These are phyloP conservation scores for Hypoxylon crocopeplum DNA, from an alignment of 495 filamentous ascomycete species.

Conservation along the genomic window DNA sequence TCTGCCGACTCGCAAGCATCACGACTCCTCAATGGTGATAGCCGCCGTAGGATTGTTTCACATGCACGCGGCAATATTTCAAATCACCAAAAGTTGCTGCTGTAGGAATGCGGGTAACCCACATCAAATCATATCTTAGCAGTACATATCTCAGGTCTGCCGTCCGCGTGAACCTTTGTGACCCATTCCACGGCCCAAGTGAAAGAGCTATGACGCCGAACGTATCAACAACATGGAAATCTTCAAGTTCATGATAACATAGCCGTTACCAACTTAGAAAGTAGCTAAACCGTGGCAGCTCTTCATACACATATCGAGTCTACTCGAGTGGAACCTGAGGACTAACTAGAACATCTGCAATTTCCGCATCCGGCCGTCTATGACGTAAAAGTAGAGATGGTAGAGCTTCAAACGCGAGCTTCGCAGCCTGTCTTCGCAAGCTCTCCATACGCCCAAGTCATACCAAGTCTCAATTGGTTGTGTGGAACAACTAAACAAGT, in stretches of 20 bases:
- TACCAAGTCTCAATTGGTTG: neutral
- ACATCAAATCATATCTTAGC: slow-evolving; percentile 4
- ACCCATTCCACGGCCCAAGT: neutral
- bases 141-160: slow-evolving; percentile 2
- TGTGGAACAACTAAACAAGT: slow-evolving; percentile 29
- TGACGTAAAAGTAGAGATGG: slow-evolving; percentile 25
- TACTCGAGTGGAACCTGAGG: slow-evolving; percentile 1
- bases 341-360: neutral
- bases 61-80: slow-evolving; percentile 2
- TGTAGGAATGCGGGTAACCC: slow-evolving; percentile 5
- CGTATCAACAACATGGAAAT: slow-evolving; percentile 1
- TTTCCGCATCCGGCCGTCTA: slow-evolving; percentile 35
- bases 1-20: neutral
- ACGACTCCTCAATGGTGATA: neutral
- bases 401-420: slow-evolving; percentile 2
- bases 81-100: neutral
- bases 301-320: slow-evolving; percentile 8
- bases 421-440: slow-evolving; percentile 9
- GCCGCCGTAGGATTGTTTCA: slow-evolving; percentile 5
- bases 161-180: neutral
- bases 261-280: neutral
- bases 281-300: no score
- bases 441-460: slow-evolving; percentile 6
- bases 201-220: neutral
- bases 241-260: neutral